Base-by-base conservation (phyloP, 164 flowering plant species). In the Stephania yunnanensis region DNA sequence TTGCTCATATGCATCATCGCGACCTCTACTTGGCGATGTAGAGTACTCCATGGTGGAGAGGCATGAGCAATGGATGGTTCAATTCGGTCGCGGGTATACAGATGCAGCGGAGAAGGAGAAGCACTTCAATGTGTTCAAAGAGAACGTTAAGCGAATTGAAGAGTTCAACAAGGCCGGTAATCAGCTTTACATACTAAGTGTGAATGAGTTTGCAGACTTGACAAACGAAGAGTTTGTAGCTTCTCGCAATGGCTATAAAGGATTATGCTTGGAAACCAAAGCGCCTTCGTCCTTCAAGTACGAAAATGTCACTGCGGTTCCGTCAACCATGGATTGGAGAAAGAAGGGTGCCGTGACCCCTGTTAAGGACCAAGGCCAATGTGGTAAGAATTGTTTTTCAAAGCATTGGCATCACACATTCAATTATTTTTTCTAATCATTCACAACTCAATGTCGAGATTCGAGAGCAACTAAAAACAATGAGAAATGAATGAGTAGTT, bases 301-400 rank as follows among this genome's bases (percentile, higher is more conserved):
- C 22, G 71, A 68, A 36, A 68, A 68, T 30, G 71, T 68, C 17
- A 36, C 71, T 68, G 71, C 19, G 5, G 71, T 67, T 9, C 70
- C 70, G 2, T 25, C 70, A 7, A 67, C 44, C 5, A 10, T 67
- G 70, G 70, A 67, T 36, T 67, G 70, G 70, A 67, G 70, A 42
- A 30, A 25, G 44, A 67, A 67, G 42, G 70, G 70, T 67, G 44
- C 70, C 8, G 70, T 67, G 42, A 67, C 70, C 44, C 70, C 70
- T 67, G 30, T 67, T 10, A 67, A 68, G 42, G 71, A 68, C 46
- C 71, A 68, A 68, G 71, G 71, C 71, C 71, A 68, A 29, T 68
- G 71, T 30, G 71, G 71, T 68, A 68, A 17, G 15, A 25, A 25
- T 67, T 30, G 13, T 36, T 17, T 11, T 2, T 68, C 20, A 31